Evolutionary conservation across 2,329 filamentous ascomycete species (phyloP).

Genomic region (Sporothrix sp.): DNA sequence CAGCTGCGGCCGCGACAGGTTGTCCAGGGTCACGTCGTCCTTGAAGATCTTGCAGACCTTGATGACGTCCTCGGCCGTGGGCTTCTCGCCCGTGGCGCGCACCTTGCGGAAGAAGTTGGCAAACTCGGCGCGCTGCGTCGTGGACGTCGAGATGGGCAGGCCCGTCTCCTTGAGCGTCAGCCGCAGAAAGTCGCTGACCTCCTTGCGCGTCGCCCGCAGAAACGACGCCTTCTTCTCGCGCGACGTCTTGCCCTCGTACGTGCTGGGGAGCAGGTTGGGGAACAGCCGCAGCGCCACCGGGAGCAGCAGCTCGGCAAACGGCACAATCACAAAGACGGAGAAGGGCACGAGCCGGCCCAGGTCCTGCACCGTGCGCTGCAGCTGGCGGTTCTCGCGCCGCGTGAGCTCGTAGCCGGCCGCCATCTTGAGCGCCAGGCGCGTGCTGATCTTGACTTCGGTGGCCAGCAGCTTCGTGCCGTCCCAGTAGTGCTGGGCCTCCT

Average conservation of each 20-base stretch:
- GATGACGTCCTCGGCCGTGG: conserved; percentile 84
- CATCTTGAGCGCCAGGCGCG: conserved; percentile 89
- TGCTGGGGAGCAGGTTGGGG: conserved; percentile 94
- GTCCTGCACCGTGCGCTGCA: conserved; percentile 89
- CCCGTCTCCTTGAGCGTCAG: conserved; percentile 89
- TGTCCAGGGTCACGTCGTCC: conserved; percentile 94
- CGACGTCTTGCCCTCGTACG: conserved; percentile 84
- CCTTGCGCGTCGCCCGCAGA: conserved; percentile 78
- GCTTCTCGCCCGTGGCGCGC: conserved; percentile 79
- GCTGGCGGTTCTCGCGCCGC: conserved; percentile 82
- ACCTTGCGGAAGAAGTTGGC: conserved; percentile 96
- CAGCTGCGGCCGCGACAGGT: conserved; percentile 86
- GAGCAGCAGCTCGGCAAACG: conserved; percentile 86
- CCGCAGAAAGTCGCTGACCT: conserved; percentile 83
- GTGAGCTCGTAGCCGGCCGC: conserved; percentile 94
- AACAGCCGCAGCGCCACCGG: conserved; percentile 89
- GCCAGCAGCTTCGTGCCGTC: conserved; percentile 93
- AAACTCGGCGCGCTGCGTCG: conserved; percentile 87
- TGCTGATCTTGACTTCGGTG: conserved; percentile 88
- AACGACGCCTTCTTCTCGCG: conserved; percentile 80
- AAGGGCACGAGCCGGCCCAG: conserved; percentile 88
- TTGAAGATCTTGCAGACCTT: conserved; percentile 99
- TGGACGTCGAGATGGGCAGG: conserved; percentile 72
- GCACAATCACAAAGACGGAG: conserved; percentile 92
- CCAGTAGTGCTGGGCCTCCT: conserved; percentile 92